Evolutionary conservation across 306 rosid species (phyloP).

Genomic region (Mimosa pudica): DNA sequence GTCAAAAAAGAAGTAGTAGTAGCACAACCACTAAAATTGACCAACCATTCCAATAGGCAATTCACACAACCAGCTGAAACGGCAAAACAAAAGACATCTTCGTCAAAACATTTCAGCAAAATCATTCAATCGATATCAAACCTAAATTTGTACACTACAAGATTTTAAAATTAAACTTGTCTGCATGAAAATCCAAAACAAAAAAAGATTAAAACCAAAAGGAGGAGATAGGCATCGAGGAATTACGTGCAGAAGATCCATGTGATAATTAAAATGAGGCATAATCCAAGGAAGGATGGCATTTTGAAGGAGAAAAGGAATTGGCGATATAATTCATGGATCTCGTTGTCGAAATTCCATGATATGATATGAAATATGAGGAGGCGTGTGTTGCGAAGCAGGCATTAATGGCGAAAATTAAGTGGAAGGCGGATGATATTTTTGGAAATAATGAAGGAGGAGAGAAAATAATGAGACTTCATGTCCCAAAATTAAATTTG

Average conservation of each 20-base stretch:
- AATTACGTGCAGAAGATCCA: slow-evolving; percentile 72
- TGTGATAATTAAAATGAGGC: slow-evolving; percentile 49
- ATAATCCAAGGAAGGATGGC: slow-evolving; percentile 61
- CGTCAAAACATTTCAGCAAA: neutral
- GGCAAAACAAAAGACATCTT: neutral
- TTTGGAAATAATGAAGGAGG: slow-evolving; percentile 15
- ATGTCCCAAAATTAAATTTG: slow-evolving; percentile 44
- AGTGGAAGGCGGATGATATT: neutral
- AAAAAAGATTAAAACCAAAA: neutral
- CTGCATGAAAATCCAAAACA: neutral
- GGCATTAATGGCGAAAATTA: slow-evolving; percentile 1
- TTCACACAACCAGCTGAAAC: neutral
- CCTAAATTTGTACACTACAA: neutral
- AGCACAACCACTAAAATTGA: neutral
- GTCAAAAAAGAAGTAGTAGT: neutral
- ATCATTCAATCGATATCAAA: neutral
- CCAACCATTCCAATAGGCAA: neutral
- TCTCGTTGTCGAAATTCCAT: slow-evolving; percentile 35
- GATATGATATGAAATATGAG: slow-evolving; percentile 24
- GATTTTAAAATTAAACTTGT: neutral
- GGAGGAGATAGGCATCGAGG: neutral
- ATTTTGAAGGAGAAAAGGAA: slow-evolving; percentile 38
- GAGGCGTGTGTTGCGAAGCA: slow-evolving; percentile 19
- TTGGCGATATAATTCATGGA: slow-evolving; percentile 9
- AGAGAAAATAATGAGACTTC: slow-evolving; percentile 30